Evolutionary conservation across 2,329 filamentous ascomycete species (phyloP).

Genomic region (Fusarium anthophilum): DNA sequence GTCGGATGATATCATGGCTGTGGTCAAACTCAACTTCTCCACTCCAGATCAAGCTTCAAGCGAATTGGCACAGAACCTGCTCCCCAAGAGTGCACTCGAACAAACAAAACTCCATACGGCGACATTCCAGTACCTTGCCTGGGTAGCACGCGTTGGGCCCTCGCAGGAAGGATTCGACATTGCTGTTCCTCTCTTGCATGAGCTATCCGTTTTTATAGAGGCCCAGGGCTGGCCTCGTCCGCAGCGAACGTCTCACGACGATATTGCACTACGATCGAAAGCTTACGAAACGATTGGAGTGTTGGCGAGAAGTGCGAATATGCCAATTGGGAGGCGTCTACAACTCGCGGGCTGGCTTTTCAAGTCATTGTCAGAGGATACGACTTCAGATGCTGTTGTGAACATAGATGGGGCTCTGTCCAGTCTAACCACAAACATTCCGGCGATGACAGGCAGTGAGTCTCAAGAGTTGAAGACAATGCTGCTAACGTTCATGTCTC

Average conservation of each 20-base stretch:
- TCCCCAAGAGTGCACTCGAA: conserved; percentile 70
- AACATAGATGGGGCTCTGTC: conserved; percentile 92
- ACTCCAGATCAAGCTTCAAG: conserved; percentile 34
- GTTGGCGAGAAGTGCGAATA: conserved; percentile 72
- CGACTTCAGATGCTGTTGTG: conserved; percentile 77
- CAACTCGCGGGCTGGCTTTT: conserved; percentile 79
- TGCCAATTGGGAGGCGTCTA: conserved; percentile 63
- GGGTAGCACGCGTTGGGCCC: conserved; percentile 80
- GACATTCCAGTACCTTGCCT: conserved; percentile 87
- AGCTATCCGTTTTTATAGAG: conserved; percentile 77
- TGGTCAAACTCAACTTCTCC: conserved; percentile 74
- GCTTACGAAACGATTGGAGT: conserved; percentile 93
- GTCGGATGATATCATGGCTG: conserved; percentile 71
- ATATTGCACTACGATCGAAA: conserved; percentile 75
- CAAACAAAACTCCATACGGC: conserved; percentile 82
- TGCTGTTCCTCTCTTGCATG: conserved; percentile 72
- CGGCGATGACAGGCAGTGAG: conserved; percentile 44
- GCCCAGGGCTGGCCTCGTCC: conserved; percentile 84
- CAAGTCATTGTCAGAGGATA: conserved; percentile 81
- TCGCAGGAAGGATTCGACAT: conserved; percentile 68
- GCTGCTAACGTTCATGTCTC: conserved; percentile 74
- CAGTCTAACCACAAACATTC: conserved; percentile 67
- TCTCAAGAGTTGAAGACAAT: conserved; percentile 57
- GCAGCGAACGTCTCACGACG: conserved; percentile 65
- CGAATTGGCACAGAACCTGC: conserved; percentile 33